phyloP scores from a whole-genome alignment of 1,284 basidiomycete species.

The Phellopilus nigrolimitatus region DNA sequence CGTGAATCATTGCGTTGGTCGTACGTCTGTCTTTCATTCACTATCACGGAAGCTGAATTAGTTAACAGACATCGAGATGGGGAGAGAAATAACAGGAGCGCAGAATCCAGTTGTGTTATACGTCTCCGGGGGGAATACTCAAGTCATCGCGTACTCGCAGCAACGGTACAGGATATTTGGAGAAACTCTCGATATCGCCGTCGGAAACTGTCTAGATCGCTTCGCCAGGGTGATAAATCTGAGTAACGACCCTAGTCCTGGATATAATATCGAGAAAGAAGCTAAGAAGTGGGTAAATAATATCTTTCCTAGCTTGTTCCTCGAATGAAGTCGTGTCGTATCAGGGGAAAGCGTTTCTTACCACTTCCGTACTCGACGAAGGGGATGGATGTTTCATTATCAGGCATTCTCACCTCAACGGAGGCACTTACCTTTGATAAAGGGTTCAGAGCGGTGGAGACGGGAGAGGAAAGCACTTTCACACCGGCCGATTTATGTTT shows the following conservation, averaged over 20 bases:
- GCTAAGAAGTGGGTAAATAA: constrained; percentile 70
- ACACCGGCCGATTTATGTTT: constrained; percentile 96
- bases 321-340: background rate
- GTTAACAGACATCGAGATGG: constrained; percentile 94
- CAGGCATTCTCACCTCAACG: constrained; percentile 85
- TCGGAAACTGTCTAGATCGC: constrained; percentile 97
- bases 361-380: constrained; percentile 94
- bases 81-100: constrained; percentile 90
- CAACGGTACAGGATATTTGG: constrained; percentile 98
- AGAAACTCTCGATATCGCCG: constrained; percentile 97
- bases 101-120: constrained; percentile 97
- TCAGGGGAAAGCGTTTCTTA: constrained; percentile 72
- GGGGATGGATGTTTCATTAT: constrained; percentile 97
- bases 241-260: constrained; percentile 94
- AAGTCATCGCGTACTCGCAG: constrained; percentile 97
- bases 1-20: constrained; percentile 98
- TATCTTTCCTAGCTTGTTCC: background rate
- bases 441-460: constrained; percentile 50
- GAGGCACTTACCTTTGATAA: constrained; percentile 87
- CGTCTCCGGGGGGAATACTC: constrained; percentile 98
- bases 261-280: constrained; percentile 97
- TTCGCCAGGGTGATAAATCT: constrained; percentile 96
- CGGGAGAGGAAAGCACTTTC: constrained; percentile 66
- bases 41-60: background rate
- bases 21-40: constrained; percentile 46